Evolutionary conservation across 495 filamentous ascomycete species (phyloP).

Genomic region (Evernia prunastri): DNA sequence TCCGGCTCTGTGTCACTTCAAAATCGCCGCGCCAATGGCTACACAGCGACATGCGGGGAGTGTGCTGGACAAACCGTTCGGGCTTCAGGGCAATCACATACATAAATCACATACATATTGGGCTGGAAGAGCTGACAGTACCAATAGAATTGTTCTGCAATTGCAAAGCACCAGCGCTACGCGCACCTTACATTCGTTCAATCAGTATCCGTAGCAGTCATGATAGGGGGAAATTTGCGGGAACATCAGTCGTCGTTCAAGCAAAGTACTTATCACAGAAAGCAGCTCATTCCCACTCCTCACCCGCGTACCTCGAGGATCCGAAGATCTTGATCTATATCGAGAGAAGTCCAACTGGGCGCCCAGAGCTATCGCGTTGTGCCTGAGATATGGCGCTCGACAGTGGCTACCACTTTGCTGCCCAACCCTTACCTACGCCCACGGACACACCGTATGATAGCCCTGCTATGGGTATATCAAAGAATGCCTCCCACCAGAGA

Average conservation of each 20-base stretch:
- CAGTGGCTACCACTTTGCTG: slow-evolving; percentile 24
- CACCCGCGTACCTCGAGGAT: not conserved
- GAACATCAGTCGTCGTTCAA: not conserved
- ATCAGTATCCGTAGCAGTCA: not conserved
- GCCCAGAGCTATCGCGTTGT: not conserved
- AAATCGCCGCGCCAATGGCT: not conserved
- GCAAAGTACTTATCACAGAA: not conserved
- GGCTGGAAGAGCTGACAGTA: slow-evolving; percentile 1
- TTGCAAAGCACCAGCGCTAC: slow-evolving; percentile 9
- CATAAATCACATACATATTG: slow-evolving; percentile 7
- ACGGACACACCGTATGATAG: slow-evolving; percentile 59
- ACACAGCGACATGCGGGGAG: not conserved
- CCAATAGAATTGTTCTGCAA: slow-evolving; percentile 3
- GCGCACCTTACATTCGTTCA: slow-evolving; percentile 12
- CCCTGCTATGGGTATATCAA: slow-evolving; percentile 47
- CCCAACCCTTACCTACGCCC: slow-evolving; percentile 55
- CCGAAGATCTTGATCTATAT: not conserved
- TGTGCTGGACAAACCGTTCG: not conserved
- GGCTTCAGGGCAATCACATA: slow-evolving; percentile 2
- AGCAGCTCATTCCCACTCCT: not conserved
- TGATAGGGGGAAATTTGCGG: not conserved
- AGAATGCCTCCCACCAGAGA: slow-evolving; percentile 46
- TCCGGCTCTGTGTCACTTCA: not conserved
- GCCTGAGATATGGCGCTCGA: slow-evolving; percentile 19
- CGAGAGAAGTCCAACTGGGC: not conserved